Conservation (phyloP, 2,329 filamentous ascomycete species). For the Fusarium verticillioides region DNA sequence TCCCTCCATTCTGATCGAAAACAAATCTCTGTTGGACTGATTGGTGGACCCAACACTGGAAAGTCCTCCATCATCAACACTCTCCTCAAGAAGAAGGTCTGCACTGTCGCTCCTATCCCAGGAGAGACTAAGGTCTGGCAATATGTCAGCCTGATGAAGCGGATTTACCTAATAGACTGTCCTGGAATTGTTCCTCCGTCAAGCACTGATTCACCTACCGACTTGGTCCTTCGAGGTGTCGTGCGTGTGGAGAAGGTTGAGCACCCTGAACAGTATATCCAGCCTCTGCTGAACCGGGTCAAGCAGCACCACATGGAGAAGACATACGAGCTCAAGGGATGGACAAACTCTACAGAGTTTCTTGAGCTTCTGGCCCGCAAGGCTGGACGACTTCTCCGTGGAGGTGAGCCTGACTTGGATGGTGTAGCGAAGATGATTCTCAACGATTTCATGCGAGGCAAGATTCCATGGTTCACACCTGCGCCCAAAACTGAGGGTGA, state of each 20-base stretch:
- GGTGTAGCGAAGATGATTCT: constrained; percentile 96
- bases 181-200: constrained; percentile 96
- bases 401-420: constrained; percentile 94
- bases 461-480: constrained; percentile 95
- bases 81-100: constrained; percentile 91
- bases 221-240: constrained; percentile 89
- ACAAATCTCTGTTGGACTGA: constrained; percentile 91
- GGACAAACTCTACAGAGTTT: constrained; percentile 81
- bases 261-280: constrained; percentile 95
- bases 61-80: constrained; percentile 99
- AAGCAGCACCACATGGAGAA: constrained; percentile 90
- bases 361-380: constrained; percentile 89
- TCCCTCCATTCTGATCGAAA: constrained; percentile 89
- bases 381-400: constrained; percentile 84
- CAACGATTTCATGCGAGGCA: constrained; percentile 95
- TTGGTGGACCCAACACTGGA: constrained; percentile 84
- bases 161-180: constrained; percentile 91
- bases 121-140: constrained; percentile 99
- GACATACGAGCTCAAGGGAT: constrained; percentile 89
- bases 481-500: constrained; percentile 71
- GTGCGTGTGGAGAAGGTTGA: constrained; percentile 96
- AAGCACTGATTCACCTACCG: constrained; percentile 82
- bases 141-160: constrained; percentile 94
- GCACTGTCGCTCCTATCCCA: constrained; percentile 92
- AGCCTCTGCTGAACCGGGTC: constrained; percentile 80